Evolutionary conservation across 1,284 basidiomycete species (phyloP).

Genomic region (Cutaneotrichosporon sp.): DNA sequence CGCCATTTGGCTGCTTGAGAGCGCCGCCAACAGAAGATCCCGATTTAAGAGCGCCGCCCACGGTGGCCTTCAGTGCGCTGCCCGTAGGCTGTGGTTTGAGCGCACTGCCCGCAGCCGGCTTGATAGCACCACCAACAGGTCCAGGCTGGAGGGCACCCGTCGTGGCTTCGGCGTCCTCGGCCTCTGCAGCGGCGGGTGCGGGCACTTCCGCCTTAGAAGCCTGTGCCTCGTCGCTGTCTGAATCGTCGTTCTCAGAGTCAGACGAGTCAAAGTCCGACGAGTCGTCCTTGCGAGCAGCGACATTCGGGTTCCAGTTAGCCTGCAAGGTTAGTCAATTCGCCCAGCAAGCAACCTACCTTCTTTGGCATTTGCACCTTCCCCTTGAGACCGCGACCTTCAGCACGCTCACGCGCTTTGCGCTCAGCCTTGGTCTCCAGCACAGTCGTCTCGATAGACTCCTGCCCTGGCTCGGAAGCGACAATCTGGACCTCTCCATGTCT

Average conservation of each 20-base stretch:
- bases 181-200: not conserved
- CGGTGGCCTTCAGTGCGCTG: constrained; percentile 1
- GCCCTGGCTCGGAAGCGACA: constrained; percentile 53
- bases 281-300: constrained; percentile 16
- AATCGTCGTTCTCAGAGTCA: constrained; percentile 38
- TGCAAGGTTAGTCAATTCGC: constrained; percentile 8
- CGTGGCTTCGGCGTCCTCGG: constrained; percentile 1
- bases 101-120: constrained; percentile 1
- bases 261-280: constrained; percentile 47
- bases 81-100: constrained; percentile 2
- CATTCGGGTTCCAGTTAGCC: constrained; percentile 42
- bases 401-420: constrained; percentile 19
- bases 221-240: constrained; percentile 12
- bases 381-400: constrained; percentile 13
- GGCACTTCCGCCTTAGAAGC: not conserved
- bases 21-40: not conserved
- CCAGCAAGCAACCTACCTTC: constrained; percentile 27
- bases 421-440: constrained; percentile 35
- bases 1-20: not conserved
- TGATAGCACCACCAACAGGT: constrained; percentile 2
- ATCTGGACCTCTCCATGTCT: constrained; percentile 60
- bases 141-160: not conserved
- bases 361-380: constrained; percentile 26
- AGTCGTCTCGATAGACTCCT: constrained; percentile 50
- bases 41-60: constrained; percentile 13